Conservation (phyloP, 805 yeast species). For the Groenewaldozyma salmanticensis region DNA sequence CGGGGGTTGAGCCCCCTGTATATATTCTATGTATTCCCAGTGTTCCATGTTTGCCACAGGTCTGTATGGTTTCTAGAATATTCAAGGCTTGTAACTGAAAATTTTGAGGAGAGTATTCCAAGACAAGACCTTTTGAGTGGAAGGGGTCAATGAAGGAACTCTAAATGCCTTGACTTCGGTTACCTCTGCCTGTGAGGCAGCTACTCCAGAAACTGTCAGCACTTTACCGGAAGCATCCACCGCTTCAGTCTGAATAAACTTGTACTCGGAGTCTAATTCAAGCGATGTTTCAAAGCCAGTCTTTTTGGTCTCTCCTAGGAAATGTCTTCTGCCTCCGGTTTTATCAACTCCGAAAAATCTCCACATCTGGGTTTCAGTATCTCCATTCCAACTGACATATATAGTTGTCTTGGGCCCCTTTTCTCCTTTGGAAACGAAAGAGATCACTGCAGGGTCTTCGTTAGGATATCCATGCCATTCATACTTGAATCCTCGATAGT, state of each 20-base stretch:
- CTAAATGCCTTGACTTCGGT: too few species aligned
- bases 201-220: too few species aligned
- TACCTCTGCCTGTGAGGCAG: too few species aligned
- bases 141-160: too few species aligned
- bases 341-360: constrained; percentile 3
- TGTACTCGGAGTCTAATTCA: neutral
- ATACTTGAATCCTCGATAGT: constrained; percentile 11
- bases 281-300: constrained; percentile 7
- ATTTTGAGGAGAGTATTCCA: too few species aligned
- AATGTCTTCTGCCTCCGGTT: neutral
- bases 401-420: neutral
- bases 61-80: too few species aligned
- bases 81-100: too few species aligned
- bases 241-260: constrained; percentile 1
- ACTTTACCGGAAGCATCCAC: too few species aligned
- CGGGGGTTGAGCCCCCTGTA: too few species aligned
- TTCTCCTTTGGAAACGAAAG: neutral
- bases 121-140: too few species aligned
- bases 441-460: constrained; percentile 9
- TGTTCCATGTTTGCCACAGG: too few species aligned
- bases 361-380: constrained; percentile 10
- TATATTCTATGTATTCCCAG: too few species aligned
- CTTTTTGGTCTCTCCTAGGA: constrained; percentile 4
- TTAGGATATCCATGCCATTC: constrained; percentile 9
- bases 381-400: constrained; percentile 12